phyloP scores from a whole-genome alignment of 2,329 filamentous ascomycete genomes.

The Aspergillus sp. region DNA sequence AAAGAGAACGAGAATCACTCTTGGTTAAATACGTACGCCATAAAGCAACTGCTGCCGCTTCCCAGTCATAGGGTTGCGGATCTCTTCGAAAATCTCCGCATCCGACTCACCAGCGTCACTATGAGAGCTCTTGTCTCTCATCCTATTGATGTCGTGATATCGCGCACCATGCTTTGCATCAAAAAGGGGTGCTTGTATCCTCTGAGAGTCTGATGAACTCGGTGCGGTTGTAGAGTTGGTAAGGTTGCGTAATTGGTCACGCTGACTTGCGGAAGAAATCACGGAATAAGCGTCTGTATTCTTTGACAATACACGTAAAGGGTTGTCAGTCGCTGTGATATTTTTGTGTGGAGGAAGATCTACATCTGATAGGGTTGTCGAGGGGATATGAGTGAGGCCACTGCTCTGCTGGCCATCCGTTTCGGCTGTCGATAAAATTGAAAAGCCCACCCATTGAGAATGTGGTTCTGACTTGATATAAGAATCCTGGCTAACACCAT shows the following conservation, averaged over 20 bases:
- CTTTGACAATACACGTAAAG: too few relatives aligned
- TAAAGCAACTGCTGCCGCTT: conserved; percentile 17
- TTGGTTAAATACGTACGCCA: not conserved
- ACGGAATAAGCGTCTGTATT: not conserved
- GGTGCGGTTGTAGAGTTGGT: not conserved
- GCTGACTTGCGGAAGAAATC: too few relatives aligned
- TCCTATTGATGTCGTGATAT: not conserved
- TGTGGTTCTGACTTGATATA: not conserved
- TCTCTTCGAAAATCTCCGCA: conserved; percentile 23
- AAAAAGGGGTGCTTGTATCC: not conserved
- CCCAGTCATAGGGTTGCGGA: conserved; percentile 19
- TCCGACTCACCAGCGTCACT: not conserved
- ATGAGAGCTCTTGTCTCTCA: not conserved
- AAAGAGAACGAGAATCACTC: not conserved
- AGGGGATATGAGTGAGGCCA: conserved; percentile 4
- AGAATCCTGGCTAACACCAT: not conserved
- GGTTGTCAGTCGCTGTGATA: not conserved
- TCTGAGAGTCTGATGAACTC: not conserved
- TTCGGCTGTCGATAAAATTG: not conserved
- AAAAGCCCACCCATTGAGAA: not conserved
- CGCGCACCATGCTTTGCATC: not conserved
- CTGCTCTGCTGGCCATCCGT: not conserved
- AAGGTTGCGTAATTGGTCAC: too few relatives aligned
- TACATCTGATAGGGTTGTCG: conserved; percentile 25
- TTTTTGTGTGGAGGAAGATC: conserved; percentile 19